Percentiles rank a stretch among this genome's conserved stretches.
Evolutionary conservation across 108 stramenopile genomes (phyloP).

Genomic region (Nitzschia sp.): DNA sequence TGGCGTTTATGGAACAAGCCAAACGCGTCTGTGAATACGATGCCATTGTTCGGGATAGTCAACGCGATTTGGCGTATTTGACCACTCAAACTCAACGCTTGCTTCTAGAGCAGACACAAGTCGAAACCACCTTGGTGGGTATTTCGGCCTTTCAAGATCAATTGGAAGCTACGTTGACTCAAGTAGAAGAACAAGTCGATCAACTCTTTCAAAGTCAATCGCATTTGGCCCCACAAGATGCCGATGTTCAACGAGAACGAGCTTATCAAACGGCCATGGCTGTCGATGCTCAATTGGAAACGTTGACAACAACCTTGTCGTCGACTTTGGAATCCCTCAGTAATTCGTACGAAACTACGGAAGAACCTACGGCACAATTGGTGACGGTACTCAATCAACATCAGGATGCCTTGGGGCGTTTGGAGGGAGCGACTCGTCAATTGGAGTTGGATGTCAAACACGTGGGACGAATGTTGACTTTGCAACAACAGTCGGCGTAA

Average conservation of each 20-base stretch:
- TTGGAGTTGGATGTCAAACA: conserved; percentile 63
- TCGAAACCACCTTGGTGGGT: conserved; percentile 53
- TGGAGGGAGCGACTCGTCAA: conserved; percentile 59
- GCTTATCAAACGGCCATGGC: conserved; percentile 61
- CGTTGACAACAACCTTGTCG: conserved; percentile 44
- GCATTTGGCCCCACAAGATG: conserved; percentile 60
- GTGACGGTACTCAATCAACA: conserved; percentile 71
- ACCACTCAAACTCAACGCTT: conserved; percentile 55
- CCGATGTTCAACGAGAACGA: conserved; percentile 73
- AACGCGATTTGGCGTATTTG: conserved; percentile 60
- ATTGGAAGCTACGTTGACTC: conserved; percentile 56
- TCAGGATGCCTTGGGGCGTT: conserved; percentile 63
- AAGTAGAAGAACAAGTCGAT: conserved; percentile 69
- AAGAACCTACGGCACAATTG: neutral
- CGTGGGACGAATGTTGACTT: conserved; percentile 5
- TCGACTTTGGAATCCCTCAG: conserved; percentile 50
- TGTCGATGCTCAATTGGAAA: conserved; percentile 51
- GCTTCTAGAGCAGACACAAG: conserved; percentile 66
- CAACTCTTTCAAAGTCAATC: conserved; percentile 67
- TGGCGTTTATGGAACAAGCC: conserved; percentile 70
- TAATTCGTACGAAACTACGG: conserved; percentile 39
- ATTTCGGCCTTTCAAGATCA: conserved; percentile 71
- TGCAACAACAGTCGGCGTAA: neutral
- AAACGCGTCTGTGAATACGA: conserved; percentile 80
- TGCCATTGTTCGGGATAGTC: conserved; percentile 70